Evolutionary conservation across 306 rosid species (phyloP), one percentile per base, ranked within the genome.

Genomic region (Dicorynia guianensis): DNA sequence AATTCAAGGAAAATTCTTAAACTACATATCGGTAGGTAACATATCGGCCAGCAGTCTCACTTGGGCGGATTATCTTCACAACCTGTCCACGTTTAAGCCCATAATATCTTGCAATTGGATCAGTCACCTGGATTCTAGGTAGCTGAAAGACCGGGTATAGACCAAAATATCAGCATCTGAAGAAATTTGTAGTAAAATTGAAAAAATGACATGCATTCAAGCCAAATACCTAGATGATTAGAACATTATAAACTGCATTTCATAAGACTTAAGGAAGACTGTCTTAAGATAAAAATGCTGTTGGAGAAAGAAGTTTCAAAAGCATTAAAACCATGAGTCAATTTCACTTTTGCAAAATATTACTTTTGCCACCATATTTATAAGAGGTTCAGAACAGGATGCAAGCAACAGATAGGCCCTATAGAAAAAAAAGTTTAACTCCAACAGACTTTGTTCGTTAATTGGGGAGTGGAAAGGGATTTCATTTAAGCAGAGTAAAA

Each of bases 41-140:
- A 75, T 91, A 90, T 86, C 89, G 84, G 9, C 97, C 98, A 7
- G 97, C 93, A 25, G 98, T 94, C 77, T 94, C 96, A 79, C 96
- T 92, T 4, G 90, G 84, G 57, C 96, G 77, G 79, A 89, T 81
- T 69, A 89, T 90, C 89, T 85, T 85, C 82, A 87, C 96, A 39
- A 90, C 96, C 64, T 90, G 92, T 57, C 89, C 92, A 17, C 92
- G 90, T 80, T 85, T 90, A 46, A 90, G 89, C 38, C 96, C 92
- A 1, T 87, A 87, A 67, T 87, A 90, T 80, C 92, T 82, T 17
- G 96, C 89, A 66, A 90, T 25, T 0, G 92, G 96, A 73, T 87
- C 96, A 0, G 85, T 87, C 46, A 87, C 80, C 67, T 85, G 95
- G 25, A 89, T 89, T 70, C 96, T 93, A 7, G 97, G 97, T 48